phyloP scores from a whole-genome alignment of 495 filamentous ascomycete species.

The Symbiotaphrina buchneri region DNA sequence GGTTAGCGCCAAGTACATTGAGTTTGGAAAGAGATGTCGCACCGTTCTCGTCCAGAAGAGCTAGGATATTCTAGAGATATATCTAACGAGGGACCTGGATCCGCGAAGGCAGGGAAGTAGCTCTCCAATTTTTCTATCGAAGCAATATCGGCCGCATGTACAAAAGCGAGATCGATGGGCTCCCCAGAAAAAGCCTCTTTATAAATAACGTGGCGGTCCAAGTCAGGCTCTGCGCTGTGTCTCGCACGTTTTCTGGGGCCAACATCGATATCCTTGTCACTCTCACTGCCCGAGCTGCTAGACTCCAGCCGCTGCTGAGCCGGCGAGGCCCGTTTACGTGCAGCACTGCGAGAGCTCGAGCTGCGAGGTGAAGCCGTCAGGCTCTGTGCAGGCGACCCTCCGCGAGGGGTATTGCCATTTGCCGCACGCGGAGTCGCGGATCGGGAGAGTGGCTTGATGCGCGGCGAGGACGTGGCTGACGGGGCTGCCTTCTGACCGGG shows the following conservation, averaged over 20 bases:
- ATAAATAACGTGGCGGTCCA: conserved; percentile 33
- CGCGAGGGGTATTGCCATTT: no score
- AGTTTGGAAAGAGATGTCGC: conserved; percentile 9
- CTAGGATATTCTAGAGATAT: conserved; percentile 45
- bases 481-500: conserved; percentile 17
- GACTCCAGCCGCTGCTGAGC: conserved; percentile 25
- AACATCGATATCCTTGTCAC: conserved; percentile 22
- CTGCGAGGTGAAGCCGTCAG: conserved; percentile 12
- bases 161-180: conserved; percentile 24
- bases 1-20: background rate
- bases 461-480: conserved; percentile 10
- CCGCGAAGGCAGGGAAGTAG: conserved; percentile 21
- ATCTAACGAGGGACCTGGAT: conserved; percentile 4
- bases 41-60: conserved; percentile 42
- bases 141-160: conserved; percentile 49
- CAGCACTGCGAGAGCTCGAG: no score
- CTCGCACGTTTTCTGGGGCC: conserved; percentile 23
- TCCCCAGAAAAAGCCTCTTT: conserved; percentile 36
- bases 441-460: no score
- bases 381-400: background rate
- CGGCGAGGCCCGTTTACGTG: conserved; percentile 22
- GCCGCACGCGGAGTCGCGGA: no score
- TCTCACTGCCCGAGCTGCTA: conserved; percentile 18
- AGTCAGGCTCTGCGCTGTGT: conserved; percentile 25
- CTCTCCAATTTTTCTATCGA: conserved; percentile 19